Conservation (phyloP, 2,329 filamentous ascomycete species). For the Fusarium domesticum region DNA sequence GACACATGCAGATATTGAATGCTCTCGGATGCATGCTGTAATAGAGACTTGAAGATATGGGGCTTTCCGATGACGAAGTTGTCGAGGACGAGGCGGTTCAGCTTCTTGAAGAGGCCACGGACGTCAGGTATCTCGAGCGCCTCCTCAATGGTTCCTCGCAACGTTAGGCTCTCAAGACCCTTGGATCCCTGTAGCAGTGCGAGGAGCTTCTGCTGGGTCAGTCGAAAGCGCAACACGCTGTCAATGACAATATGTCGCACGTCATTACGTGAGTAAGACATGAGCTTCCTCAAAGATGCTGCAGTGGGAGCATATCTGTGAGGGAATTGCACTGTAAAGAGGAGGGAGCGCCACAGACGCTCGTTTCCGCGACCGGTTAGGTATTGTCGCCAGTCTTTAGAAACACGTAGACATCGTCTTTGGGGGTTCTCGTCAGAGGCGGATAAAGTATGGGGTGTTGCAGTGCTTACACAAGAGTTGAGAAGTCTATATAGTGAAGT, state of each 20-base stretch:
- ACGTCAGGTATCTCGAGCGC: constrained; percentile 21
- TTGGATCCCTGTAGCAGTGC: constrained; percentile 26
- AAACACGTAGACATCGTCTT: constrained; percentile 35
- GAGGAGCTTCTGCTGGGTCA: constrained; percentile 31
- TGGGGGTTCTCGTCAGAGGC: neutral
- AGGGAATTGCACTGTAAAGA: constrained; percentile 25
- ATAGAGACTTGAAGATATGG: constrained; percentile 17
- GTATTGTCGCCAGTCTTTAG: constrained; percentile 32
- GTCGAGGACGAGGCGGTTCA: constrained; percentile 22
- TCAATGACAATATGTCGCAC: constrained; percentile 30
- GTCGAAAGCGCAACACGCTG: constrained; percentile 25
- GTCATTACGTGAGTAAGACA: constrained; percentile 33
- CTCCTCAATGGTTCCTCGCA: constrained; percentile 19
- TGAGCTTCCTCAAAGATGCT: constrained; percentile 28
- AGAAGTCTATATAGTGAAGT: constrained; percentile 35
- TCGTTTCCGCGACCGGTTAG: constrained; percentile 30
- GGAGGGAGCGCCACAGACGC: constrained; percentile 33
- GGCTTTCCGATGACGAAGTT: constrained; percentile 18
- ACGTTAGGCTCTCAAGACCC: constrained; percentile 26
- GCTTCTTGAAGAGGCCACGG: constrained; percentile 14
- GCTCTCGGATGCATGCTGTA: constrained; percentile 20
- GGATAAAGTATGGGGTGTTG: neutral
- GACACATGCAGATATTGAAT: constrained; percentile 26
- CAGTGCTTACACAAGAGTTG: constrained; percentile 28
- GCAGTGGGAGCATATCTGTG: constrained; percentile 24